These are phyloP conservation scores for Capsicum baccatum DNA, from an alignment of 257 asterid species.

Conservation along the genomic window DNA sequence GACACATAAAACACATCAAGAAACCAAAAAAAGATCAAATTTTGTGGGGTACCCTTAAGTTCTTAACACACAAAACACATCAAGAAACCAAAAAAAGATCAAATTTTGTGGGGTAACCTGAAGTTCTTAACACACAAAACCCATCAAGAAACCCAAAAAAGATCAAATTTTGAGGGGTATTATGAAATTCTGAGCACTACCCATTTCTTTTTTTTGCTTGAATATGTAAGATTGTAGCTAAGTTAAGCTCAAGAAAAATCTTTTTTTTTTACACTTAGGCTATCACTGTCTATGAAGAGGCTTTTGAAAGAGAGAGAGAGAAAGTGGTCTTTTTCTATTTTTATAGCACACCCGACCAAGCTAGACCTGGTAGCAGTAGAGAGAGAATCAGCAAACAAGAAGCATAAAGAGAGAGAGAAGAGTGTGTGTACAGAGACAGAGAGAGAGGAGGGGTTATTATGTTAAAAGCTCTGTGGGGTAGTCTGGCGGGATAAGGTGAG, in stretches of 20 bases:
- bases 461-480: too few species aligned
- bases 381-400: constrained; percentile 34
- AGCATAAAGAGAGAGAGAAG: background rate
- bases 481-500: too few species aligned
- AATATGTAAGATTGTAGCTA: background rate
- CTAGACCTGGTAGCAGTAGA: constrained; percentile 74
- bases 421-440: too few species aligned
- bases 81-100: background rate
- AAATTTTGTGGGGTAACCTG: background rate
- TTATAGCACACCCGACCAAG: constrained; percentile 64
- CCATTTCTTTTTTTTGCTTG: background rate
- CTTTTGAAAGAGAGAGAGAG: constrained; percentile 13
- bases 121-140: background rate
- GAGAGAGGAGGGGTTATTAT: too few species aligned
- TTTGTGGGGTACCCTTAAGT: background rate
- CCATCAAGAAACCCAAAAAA: background rate
- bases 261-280: background rate
- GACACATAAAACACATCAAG: too few species aligned
- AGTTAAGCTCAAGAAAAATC: background rate
- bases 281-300: constrained; percentile 27
- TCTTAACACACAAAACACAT: too few species aligned
- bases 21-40: background rate
- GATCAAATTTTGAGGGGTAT: background rate
- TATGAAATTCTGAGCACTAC: background rate
- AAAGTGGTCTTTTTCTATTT: constrained; percentile 29